Evolutionary conservation across 2,329 filamentous ascomycete species (phyloP).

Genomic region (Trichoderma afroharzianum): DNA sequence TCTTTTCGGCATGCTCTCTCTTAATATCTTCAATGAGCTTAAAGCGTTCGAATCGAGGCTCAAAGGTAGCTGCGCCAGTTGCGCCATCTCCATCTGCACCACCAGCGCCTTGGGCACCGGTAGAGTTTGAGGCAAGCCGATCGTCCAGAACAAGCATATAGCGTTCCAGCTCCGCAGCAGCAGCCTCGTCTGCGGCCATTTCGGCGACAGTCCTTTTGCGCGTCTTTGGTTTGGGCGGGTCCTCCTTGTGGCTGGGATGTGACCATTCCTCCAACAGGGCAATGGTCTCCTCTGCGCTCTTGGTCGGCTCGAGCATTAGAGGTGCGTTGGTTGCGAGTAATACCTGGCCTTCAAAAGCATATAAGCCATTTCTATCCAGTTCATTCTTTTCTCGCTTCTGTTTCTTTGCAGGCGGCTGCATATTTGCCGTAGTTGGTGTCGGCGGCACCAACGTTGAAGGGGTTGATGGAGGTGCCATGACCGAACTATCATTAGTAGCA

Average conservation of each 20-base stretch:
- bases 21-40: constrained; percentile 87
- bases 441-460: constrained; percentile 57
- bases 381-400: constrained; percentile 70
- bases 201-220: constrained; percentile 93
- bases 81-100: constrained; percentile 70
- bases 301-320: constrained; percentile 73
- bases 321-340: constrained; percentile 70
- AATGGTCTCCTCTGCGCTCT: constrained; percentile 64
- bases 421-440: constrained; percentile 57
- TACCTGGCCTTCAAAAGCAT: constrained; percentile 72
- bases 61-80: constrained; percentile 68
- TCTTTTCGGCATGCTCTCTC: constrained; percentile 70
- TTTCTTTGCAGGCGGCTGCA: constrained; percentile 61
- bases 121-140: constrained; percentile 60
- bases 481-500: constrained; percentile 32
- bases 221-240: constrained; percentile 79
- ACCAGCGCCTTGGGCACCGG: constrained; percentile 53
- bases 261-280: constrained; percentile 66
- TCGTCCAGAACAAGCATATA: constrained; percentile 94
- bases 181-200: constrained; percentile 89
- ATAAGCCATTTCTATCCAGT: constrained; percentile 68
- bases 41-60: constrained; percentile 84
- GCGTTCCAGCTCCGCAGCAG: constrained; percentile 82
- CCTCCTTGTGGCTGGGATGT: constrained; percentile 73
- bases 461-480: constrained; percentile 63